A percentile compares a stretch with the other conserved stretches of the same genome.
These are phyloP conservation scores for Primulina tabacum DNA, from an alignment of 257 asterid genomes.

Conservation along the genomic window DNA sequence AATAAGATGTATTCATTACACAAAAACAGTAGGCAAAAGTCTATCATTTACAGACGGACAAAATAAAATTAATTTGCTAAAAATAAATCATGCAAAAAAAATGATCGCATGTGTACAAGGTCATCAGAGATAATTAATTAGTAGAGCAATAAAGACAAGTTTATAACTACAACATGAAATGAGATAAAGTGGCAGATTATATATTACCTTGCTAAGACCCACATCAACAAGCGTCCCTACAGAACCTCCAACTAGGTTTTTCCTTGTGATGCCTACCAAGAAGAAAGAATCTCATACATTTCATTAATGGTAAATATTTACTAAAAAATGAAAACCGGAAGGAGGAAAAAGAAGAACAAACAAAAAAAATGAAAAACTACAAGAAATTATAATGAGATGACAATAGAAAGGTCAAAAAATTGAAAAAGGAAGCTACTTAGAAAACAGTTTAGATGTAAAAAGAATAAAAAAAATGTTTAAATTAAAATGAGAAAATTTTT, in stretches of 20 bases:
- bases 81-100: neutral
- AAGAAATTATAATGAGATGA: neutral
- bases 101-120: neutral
- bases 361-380: neutral
- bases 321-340: neutral
- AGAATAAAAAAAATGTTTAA: neutral
- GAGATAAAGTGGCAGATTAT: constrained; percentile 6
- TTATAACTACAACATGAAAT: constrained; percentile 12
- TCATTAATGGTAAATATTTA: neutral
- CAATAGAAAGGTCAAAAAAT: neutral
- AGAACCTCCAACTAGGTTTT: constrained; percentile 40
- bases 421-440: neutral
- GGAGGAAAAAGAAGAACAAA: neutral
- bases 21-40: neutral
- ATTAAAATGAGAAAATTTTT: constrained; percentile 30
- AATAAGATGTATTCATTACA: neutral
- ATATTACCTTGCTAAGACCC: constrained; percentile 81
- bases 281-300: constrained; percentile 10
- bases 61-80: neutral
- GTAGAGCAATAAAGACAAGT: neutral
- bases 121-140: neutral
- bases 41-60: neutral
- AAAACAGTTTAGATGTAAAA: constrained; percentile 9
- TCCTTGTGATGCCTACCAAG: constrained; percentile 60
- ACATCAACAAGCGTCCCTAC: constrained; percentile 76